These are phyloP conservation scores for Cladosporium sp. DNA, from an alignment of 2,329 filamentous ascomycete species.

Conservation along the genomic window DNA sequence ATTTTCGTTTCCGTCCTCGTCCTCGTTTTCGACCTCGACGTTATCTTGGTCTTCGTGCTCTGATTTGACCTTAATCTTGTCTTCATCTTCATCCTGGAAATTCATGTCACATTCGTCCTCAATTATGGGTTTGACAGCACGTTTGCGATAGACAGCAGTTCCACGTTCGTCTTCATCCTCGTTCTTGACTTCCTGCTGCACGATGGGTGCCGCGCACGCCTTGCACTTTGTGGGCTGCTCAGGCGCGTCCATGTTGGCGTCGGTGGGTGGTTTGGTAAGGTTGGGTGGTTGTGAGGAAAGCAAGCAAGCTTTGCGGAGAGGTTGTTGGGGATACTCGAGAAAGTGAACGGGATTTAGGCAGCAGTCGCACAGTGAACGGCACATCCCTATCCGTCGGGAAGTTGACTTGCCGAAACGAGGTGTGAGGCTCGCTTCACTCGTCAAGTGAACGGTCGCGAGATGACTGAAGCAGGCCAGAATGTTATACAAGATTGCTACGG, in stretches of 20 bases:
- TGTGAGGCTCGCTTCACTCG: background rate
- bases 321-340: background rate
- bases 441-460: background rate
- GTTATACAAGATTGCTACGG: no score
- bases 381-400: background rate
- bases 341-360: background rate
- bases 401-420: background rate
- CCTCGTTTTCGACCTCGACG: no score
- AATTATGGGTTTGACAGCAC: no score
- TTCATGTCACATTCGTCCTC: no score
- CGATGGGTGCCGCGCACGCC: background rate
- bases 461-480: no score
- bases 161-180: no score
- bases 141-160: no score
- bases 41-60: no score
- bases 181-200: no score
- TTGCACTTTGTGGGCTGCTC: background rate
- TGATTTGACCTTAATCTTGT: no score
- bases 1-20: no score
- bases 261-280: background rate
- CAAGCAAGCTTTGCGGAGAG: background rate
- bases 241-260: background rate
- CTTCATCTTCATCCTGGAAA: no score
- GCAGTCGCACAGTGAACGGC: background rate
- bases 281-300: background rate